Evolutionary conservation across 2,329 filamentous ascomycete genomes (phyloP), one percentile per base, ranked within the genome.

Genomic region (Xylaria sp.): DNA sequence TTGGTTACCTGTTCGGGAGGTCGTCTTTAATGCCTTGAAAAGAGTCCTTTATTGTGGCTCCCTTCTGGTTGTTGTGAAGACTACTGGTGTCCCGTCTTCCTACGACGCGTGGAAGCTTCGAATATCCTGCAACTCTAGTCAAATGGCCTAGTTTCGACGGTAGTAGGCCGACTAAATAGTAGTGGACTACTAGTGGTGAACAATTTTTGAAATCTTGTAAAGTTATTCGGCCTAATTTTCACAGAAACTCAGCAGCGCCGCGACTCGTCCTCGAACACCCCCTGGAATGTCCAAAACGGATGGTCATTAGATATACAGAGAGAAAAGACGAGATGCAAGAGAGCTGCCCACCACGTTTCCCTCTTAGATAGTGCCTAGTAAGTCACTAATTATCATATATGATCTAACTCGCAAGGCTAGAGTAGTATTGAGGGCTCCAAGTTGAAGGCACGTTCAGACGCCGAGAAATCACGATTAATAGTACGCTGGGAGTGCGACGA

Each of bases 351-450:
- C 20, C 3, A 29, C 17, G 27, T 45, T 5, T n/a, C 15, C 13
- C 27, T 42, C 13, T 3, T 39, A 36, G 4, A 55, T 5, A 50
- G 25, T 3, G 15, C 17, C 20, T 15, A 31, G 47, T 47, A 22
- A 47, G 9, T 22, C 20, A 22, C 38, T 29, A 36, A 27, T 44
- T 29, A 56, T 55, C 17, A 51, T 51, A 57, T 20, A 61, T 22
- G 25, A 57, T 38, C 9, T 44, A 7, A 36, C 44, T 65, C 36
- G 27, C 25, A 61, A 33, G 20, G 6, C 33, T 50, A 59, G 6
- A n/a, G 20, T 36, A 17, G 20, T 51, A 51, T 62, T 20, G 7
- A 22, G 42, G 17, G 17, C 17, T 27, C 31, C n/a, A 27, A 7
- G 10, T 47, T 51, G 1, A 17, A 45, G 20, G 9, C 39, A 55